Evolutionary conservation across 2,329 filamentous ascomycete species (phyloP), one percentile per base, ranked within the genome.

Genomic region (Sphaerostilbella broomeana): DNA sequence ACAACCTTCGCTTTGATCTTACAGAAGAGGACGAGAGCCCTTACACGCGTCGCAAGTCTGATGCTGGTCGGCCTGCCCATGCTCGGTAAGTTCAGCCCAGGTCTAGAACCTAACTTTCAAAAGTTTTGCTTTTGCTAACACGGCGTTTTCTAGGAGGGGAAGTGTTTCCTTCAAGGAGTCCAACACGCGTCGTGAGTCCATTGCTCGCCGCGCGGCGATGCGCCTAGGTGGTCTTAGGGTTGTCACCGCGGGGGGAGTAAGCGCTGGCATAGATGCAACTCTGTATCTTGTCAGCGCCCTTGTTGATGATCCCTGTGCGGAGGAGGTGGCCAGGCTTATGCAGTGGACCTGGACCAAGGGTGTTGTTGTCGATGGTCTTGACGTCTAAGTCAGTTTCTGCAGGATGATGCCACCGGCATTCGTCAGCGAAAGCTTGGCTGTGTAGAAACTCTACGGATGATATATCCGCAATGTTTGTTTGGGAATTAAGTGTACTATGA

Each of bases 301-400:
- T 61, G 85, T 90, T 35, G 84, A 80, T 45, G 79, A 86, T 55
- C 84, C 85, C 38, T 73, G 80, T 44, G 86, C 86, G 47, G 74
- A 79, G 43, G 84, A 90, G 65, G 80, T 86, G 49, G 81, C 84
- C 56, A 75, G 81, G 48, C 53, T 75, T 50, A 79, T 92, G 72
- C 84, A 90, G 68, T 85, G 89, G 71, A 78, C 74, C 56, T 94
- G 87, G 87, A 76, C 77, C 61, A 90, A 89, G 79, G 86, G 86
- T 51, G 71, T 85, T 59, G 85, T 88, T 51, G 82, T 90, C 52
- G 84, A 90, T 60, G 84, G 84, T 48, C 79, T 89, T 60, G 86
- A 92, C 66, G 84, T 92, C 62, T 90, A 78, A 55, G 49, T 15
- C 22, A 12, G 15, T 27, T n/a, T n/a, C n/a, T n/a, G 32, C 13